Conservation (phyloP, 108 stramenopile genomes). For the Cylindrotheca closterium region DNA sequence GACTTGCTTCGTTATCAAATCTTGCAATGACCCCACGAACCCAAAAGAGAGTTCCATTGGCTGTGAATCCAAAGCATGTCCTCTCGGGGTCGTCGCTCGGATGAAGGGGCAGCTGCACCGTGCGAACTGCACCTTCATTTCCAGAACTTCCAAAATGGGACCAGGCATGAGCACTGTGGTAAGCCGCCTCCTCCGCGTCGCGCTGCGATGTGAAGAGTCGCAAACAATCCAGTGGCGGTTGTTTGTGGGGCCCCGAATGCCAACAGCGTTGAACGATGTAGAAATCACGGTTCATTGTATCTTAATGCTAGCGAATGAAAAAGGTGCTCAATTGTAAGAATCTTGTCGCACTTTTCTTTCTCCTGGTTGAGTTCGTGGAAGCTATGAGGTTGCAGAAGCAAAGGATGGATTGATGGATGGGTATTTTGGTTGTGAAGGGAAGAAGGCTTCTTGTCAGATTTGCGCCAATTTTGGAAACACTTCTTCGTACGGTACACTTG, state of each 20-base stretch:
- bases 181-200: constrained; percentile 46
- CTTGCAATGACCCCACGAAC: constrained; percentile 26
- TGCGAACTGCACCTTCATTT: constrained; percentile 15
- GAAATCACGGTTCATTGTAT: constrained; percentile 16
- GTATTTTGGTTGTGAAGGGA: no score
- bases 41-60: constrained; percentile 33
- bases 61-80: constrained; percentile 35
- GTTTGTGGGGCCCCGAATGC: constrained; percentile 33
- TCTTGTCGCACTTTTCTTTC: background rate
- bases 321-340: background rate
- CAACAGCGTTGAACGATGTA: constrained; percentile 43
- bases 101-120: constrained; percentile 23
- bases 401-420: no score
- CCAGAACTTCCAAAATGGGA: constrained; percentile 8
- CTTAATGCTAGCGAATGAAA: background rate
- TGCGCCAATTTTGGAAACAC: no score
- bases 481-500: no score
- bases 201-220: constrained; percentile 30
- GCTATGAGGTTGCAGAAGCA: background rate
- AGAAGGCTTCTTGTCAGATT: no score
- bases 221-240: constrained; percentile 29
- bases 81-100: constrained; percentile 12
- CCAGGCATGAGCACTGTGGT: constrained; percentile 37
- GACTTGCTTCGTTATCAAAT: background rate
- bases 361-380: background rate